Evolutionary conservation across 2,329 filamentous ascomycete genomes (phyloP), one percentile per base, ranked within the genome.

Genomic region (Diaporthe ilicicola): DNA sequence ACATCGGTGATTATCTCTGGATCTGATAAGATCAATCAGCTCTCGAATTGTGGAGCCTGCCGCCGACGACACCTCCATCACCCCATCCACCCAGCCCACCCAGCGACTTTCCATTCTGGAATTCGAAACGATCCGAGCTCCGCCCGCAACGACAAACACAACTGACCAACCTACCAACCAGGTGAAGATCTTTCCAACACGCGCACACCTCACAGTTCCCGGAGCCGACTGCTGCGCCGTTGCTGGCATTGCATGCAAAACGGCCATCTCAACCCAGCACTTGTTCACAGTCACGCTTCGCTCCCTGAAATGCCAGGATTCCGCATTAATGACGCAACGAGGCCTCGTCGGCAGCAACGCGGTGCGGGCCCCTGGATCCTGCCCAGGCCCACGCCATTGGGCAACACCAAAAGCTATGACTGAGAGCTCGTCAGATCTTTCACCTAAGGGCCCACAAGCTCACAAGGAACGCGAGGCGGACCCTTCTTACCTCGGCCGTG

Each of bases 1-100:
- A 83, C 80, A 81, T 84, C 82, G 83, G 83, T 76, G 72, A 75
- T 85, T 84, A 87, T 87, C 84, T 83, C 80, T 75, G 80, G 84
- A 87, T 87, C 84, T 81, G 84, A 87, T 87, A 85, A 87, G 84
- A 86, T 87, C 78, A 74, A 79, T 72, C 73, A 77, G 55, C 77
- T 75, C 75, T 32, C 68, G 72, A 69, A 67, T 42, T 48, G 37
- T 62, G 62, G 66, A 48, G 12, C 55, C 66, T 32, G 13, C 50
- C 24, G 29, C 22, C 37, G 51, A 54, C 62, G n/a, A 56, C 51
- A 59, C 56, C 39, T 46, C 42, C 10, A 32, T 53, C 46, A 61
- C 61, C 61, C 51, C 61, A 54, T 62, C 64, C 50, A 29, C 55
- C n/a, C n/a, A n/a, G n/a, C n/a, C n/a, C n/a, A n/a, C n/a, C n/a